Evolutionary conservation across 192 early-diverging fungal species (phyloP), one percentile per base, ranked within the genome.

Genomic region (Martensiomyces pterosporus): DNA sequence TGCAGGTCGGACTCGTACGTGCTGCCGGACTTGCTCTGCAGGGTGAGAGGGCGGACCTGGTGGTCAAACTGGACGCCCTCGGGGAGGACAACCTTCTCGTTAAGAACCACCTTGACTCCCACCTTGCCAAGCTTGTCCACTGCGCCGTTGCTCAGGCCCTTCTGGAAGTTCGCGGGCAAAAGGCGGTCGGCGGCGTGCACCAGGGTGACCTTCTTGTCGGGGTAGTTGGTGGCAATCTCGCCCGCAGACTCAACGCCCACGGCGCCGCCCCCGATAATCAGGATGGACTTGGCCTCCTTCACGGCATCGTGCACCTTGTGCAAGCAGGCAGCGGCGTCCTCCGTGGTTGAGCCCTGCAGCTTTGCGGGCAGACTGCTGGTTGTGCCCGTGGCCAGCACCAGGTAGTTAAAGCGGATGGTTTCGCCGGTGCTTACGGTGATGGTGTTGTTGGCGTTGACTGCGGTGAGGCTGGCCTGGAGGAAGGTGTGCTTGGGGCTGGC

Each of bases 191-290:
- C 57, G 0, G 67, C 63, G 37, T 82, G 78, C 24, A 80, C 65
- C 52, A 80, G 34, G 0, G 72, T 76, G 10, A 81, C 68, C 0
- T 46, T 39, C 47, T 80, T 83, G 13, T 60, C 58, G 0, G 68
- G 72, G 24, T 68, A 80, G 1, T 54, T 62, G 34, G 18, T 51
- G 17, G 74, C 77, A 38, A 83, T 75, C 27, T 83, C 81, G 9
- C 78, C 81, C 0, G 76, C 78, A 18, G 74, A 60, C 43, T 83
- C 81, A 0, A 79, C 75, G 1, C 80, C 80, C n/a, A 70, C 77
- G 4, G 79, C 76, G 17, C 87, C 87, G 4, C 85, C 87, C 2
- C 87, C 87, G 39, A 90, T 65, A 24, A 90, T 63, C 1, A 85
- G 47, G 25, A 85, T 57, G 0, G 60, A 57, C 8, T 69, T 55